Evolutionary conservation across 2,329 filamentous ascomycete genomes (phyloP), one percentile per base, ranked within the genome.

Genomic region (Trichoderma guizhouense): DNA sequence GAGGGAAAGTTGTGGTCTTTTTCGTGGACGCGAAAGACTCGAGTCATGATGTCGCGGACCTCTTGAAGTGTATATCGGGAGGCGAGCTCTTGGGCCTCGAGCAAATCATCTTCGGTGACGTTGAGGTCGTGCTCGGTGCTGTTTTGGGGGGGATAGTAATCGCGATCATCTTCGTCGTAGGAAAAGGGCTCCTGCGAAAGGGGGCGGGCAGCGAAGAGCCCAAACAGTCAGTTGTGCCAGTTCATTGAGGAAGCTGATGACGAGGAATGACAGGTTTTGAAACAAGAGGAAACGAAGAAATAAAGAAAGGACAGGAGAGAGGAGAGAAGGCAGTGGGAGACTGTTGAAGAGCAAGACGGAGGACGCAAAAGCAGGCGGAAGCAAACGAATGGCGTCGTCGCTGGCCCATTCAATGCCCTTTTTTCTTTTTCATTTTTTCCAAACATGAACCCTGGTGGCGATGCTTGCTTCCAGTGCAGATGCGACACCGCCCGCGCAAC

Each of bases 51-150:
- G 67, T 82, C 78, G 75, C 81, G 81, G 57, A 83, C 82, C 74
- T 84, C 81, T n/a, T 82, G 82, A 58, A 83, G 81, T 21, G 80
- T 83, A 73, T 83, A 81, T 73, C 79, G 81, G 65, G 79, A 80
- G 68, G 83, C 84, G 55, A 84, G 77, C 72, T 84, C 83, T 74
- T 82, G 83, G 68, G 83, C 84, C 75, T 85, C 82, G 69, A 83
- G 80, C 9, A 85, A 78, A 73, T 85, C 84, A 61, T 84, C 80
- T 74, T 85, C 83, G 61, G 84, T 85, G 36, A 84, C 83, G 73
- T 85, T 84, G 69, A 85, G 80, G 71, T 82, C 79, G 70, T 82
- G 81, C 74, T 81, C 80, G 30, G 81, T 77, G 36, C 70, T 65
- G 24, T 72, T 72, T 15, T 75, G 75, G 39, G 78, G 77, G 7